These are phyloP conservation scores for Populus trichocarpa DNA, from an alignment of 441 rosid species.

Conservation along the genomic window DNA sequence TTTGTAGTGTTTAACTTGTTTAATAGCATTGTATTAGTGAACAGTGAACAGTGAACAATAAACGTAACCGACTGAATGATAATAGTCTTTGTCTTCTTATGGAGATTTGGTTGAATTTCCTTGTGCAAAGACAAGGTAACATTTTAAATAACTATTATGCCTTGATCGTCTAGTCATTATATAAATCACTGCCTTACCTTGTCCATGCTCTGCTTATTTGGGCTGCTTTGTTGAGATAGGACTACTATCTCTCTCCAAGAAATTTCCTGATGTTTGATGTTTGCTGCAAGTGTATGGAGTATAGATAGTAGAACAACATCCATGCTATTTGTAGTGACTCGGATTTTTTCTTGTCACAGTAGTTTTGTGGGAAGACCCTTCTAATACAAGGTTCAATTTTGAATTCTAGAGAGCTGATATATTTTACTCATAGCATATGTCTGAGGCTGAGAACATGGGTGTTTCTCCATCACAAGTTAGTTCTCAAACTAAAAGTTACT, in stretches of 20 bases:
- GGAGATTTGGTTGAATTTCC: not conserved
- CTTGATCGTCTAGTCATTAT: not conserved
- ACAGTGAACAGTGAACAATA: not conserved
- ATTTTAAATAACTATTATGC: not conserved
- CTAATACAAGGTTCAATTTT: not conserved
- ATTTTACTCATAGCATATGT: slow-evolving; percentile 25
- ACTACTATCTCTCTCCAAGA: not conserved
- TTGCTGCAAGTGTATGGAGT: slow-evolving; percentile 13
- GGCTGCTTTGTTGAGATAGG: slow-evolving; percentile 1
- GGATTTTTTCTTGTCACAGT: slow-evolving; percentile 1
- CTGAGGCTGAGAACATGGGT: slow-evolving; percentile 32
- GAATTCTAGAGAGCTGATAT: slow-evolving; percentile 16
- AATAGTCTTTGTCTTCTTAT: not conserved
- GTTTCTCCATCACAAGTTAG: slow-evolving; percentile 37
- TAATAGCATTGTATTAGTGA: not conserved
- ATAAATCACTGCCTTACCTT: not conserved
- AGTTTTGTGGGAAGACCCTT: slow-evolving; percentile 10
- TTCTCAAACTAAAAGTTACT: slow-evolving; percentile 21
- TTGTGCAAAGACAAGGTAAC: not conserved
- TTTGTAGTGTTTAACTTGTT: not conserved
- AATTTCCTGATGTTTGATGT: slow-evolving; percentile 9
- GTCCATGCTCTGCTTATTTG: not conserved
- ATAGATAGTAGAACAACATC: not conserved
- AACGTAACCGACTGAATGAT: not conserved
- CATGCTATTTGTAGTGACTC: not conserved